phyloP scores from a whole-genome alignment of 1,284 basidiomycete species.

The Spongispora temasekensis region DNA sequence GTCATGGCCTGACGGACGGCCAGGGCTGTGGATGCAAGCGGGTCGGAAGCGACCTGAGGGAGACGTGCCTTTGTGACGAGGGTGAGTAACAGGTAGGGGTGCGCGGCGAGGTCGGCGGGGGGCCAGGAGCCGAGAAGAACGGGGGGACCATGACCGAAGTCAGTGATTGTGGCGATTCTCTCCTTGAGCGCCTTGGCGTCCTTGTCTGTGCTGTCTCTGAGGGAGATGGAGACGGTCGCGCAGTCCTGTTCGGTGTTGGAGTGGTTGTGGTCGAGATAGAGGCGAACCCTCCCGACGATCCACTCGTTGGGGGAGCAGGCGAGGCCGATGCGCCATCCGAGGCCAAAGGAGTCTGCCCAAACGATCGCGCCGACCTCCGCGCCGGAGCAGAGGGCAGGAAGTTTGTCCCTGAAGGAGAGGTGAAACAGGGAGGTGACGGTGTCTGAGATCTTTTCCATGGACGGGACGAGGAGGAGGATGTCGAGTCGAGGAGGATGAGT shows the following conservation, averaged over 20 bases:
- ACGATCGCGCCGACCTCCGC: constrained; percentile 6
- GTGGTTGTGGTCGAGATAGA: constrained; percentile 33
- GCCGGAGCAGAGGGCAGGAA: constrained; percentile 21
- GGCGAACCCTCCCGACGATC: constrained; percentile 24
- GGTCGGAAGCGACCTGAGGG: constrained; percentile 12
- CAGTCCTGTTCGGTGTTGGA: constrained; percentile 23
- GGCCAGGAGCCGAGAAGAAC: constrained; percentile 28
- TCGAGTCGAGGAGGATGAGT: too few relatives aligned
- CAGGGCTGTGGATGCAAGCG: constrained; percentile 18
- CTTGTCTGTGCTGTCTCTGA: constrained; percentile 6
- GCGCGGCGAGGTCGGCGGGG: constrained; percentile 8
- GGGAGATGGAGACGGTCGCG: constrained; percentile 16
- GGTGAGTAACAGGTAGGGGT: constrained; percentile 27
- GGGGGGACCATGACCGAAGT: constrained; percentile 32
- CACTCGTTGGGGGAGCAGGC: constrained; percentile 19
- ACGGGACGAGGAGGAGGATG: too few relatives aligned
- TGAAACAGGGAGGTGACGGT: constrained; percentile 30
- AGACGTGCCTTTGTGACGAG: constrained; percentile 19
- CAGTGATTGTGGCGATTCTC: constrained; percentile 17
- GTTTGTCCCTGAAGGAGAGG: constrained; percentile 22
- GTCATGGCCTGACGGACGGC: constrained; percentile 30
- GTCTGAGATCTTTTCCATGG: constrained; percentile 33
- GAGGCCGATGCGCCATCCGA: constrained; percentile 33
- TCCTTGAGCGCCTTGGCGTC: constrained; percentile 8
- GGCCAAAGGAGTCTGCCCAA: constrained; percentile 32